Percentiles rank a stretch among this genome's conserved stretches.
These are phyloP conservation scores for Leccinum cinnamomeum DNA, from an alignment of 1,284 basidiomycete genomes.

Conservation along the genomic window DNA sequence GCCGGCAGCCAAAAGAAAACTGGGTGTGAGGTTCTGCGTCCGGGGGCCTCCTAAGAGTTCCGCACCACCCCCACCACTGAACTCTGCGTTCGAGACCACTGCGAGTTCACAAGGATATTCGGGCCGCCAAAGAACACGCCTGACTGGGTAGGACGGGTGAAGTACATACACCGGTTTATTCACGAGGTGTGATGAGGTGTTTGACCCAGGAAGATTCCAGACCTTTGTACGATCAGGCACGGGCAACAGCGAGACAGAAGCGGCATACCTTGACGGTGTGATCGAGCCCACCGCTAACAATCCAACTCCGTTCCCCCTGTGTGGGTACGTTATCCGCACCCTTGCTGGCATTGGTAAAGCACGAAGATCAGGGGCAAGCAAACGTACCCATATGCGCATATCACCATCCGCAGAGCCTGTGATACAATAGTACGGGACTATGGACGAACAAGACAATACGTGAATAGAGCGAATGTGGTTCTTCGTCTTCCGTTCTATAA, in stretches of 20 bases:
- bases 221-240: constrained; percentile 44
- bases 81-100: constrained; percentile 66
- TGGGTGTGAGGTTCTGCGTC: constrained; percentile 26
- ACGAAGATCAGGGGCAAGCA: background rate
- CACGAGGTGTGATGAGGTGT: constrained; percentile 50
- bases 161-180: constrained; percentile 70
- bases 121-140: constrained; percentile 78
- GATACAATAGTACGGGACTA: constrained; percentile 68
- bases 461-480: constrained; percentile 80
- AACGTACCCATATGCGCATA: constrained; percentile 76
- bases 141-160: constrained; percentile 74
- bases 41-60: constrained; percentile 35
- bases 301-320: constrained; percentile 56
- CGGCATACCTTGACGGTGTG: constrained; percentile 69
- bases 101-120: constrained; percentile 80
- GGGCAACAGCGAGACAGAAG: background rate
- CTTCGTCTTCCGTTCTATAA: constrained; percentile 65
- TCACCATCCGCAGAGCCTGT: constrained; percentile 84
- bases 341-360: constrained; percentile 12
- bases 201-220: constrained; percentile 69
- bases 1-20: constrained; percentile 19
- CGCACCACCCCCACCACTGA: constrained; percentile 36
- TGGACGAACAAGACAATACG: constrained; percentile 61
- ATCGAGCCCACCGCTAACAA: constrained; percentile 82
- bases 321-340: constrained; percentile 24